Evolutionary conservation across 1,284 basidiomycete species (phyloP).

Genomic region (Mycena citricolor): DNA sequence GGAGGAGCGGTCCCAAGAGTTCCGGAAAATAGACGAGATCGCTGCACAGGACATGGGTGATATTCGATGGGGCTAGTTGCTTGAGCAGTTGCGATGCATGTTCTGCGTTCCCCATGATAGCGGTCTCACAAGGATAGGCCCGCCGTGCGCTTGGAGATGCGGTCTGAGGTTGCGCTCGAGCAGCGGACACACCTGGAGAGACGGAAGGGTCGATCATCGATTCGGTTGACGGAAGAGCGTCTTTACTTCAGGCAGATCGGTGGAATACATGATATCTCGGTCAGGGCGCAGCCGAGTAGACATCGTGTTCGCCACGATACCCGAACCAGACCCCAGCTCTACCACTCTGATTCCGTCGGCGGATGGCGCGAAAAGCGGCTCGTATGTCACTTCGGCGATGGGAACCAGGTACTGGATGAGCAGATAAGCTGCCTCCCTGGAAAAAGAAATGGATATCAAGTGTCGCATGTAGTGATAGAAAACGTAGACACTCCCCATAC

Average conservation of each 20-base stretch:
- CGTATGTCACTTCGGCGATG: slow-evolving; percentile 43
- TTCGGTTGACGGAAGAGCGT: background rate
- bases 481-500: slow-evolving; percentile 47
- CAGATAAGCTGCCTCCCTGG: slow-evolving; percentile 74
- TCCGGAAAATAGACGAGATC: slow-evolving; percentile 81
- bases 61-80: slow-evolving; percentile 34
- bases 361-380: slow-evolving; percentile 45
- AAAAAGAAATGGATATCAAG: slow-evolving; percentile 5
- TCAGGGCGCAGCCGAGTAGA: slow-evolving; percentile 32
- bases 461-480: background rate
- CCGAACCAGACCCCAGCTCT: slow-evolving; percentile 75
- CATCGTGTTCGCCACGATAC: slow-evolving; percentile 56
- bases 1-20: slow-evolving; percentile 67
- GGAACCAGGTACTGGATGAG: slow-evolving; percentile 56
- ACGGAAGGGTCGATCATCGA: background rate
- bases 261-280: slow-evolving; percentile 52
- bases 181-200: slow-evolving; percentile 54
- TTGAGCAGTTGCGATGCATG: slow-evolving; percentile 41
- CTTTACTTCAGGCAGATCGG: slow-evolving; percentile 63
- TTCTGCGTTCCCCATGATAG: slow-evolving; percentile 64
- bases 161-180: slow-evolving; percentile 52
- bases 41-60: slow-evolving; percentile 72
- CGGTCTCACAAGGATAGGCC: slow-evolving; percentile 43
- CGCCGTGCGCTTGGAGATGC: slow-evolving; percentile 7
- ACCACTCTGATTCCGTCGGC: slow-evolving; percentile 37